Conservation (phyloP, 345 rosid species). For the Dimocarpus longan region DNA sequence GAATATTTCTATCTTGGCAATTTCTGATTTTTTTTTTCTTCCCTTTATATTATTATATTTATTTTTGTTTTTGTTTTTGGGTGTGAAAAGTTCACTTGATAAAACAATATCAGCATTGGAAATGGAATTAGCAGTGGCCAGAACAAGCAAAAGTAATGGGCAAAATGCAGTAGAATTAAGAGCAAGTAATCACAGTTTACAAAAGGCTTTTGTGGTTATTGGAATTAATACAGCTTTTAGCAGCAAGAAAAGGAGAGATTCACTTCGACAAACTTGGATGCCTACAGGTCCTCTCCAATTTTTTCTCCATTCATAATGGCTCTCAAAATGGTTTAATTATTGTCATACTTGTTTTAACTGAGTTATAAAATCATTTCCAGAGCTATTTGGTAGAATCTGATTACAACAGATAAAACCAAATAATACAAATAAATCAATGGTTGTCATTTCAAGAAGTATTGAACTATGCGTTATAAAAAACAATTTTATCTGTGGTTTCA, state of each 20-base stretch:
- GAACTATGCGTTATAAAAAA: too few relatives aligned
- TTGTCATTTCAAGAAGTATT: too few relatives aligned
- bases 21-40: neutral
- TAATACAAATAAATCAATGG: too few relatives aligned
- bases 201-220: slow-evolving; percentile 74
- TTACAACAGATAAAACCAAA: too few relatives aligned
- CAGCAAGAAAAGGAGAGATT: slow-evolving; percentile 80
- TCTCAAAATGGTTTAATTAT: too few relatives aligned
- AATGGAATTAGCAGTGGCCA: slow-evolving; percentile 62
- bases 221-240: slow-evolving; percentile 95
- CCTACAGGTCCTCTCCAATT: slow-evolving; percentile 47
- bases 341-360: too few relatives aligned
- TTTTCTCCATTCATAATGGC: too few relatives aligned
- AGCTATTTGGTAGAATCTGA: too few relatives aligned
- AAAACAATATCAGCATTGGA: slow-evolving; percentile 67
- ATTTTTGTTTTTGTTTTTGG: neutral
- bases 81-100: slow-evolving; percentile 54
- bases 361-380: too few relatives aligned
- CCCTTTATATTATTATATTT: neutral
- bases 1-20: neutral
- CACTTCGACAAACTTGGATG: slow-evolving; percentile 82
- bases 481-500: too few relatives aligned
- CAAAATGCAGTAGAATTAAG: slow-evolving; percentile 17
- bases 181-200: slow-evolving; percentile 47
- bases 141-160: slow-evolving; percentile 29